These are phyloP conservation scores for Colletotrichum liaoningense DNA, from an alignment of 2,329 filamentous ascomycete genomes.

Conservation along the genomic window DNA sequence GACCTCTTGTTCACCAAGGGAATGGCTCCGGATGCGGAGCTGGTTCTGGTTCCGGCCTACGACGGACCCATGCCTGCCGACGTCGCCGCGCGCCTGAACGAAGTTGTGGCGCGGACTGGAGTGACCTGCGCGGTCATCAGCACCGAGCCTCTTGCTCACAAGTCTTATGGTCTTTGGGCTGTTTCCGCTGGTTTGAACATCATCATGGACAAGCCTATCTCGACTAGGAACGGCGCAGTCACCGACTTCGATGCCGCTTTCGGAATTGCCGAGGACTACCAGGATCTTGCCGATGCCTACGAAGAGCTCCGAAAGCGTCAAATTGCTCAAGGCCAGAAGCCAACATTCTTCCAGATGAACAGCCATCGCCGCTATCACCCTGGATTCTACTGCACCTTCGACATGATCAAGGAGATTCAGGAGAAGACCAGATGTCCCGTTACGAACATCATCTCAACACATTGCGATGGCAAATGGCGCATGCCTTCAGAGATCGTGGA, in stretches of 20 bases:
- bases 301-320: constrained; percentile 6
- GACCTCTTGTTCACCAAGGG: not conserved
- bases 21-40: constrained; percentile 3
- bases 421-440: constrained; percentile 18
- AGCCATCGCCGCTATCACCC: constrained; percentile 25
- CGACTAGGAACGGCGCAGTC: constrained; percentile 6
- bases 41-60: constrained; percentile 9
- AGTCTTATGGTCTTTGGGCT: constrained; percentile 25
- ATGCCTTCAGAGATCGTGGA: constrained; percentile 15
- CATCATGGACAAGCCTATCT: constrained; percentile 30
- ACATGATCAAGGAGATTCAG: not conserved
- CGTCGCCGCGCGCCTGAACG: not conserved
- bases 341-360: constrained; percentile 20
- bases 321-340: not conserved
- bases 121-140: constrained; percentile 10
- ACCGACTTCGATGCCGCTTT: not conserved
- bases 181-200: constrained; percentile 11
- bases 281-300: constrained; percentile 14
- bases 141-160: constrained; percentile 14
- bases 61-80: not conserved
- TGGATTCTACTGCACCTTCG: constrained; percentile 16
- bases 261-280: constrained; percentile 21
- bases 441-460: constrained; percentile 17
- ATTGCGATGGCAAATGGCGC: constrained; percentile 17
- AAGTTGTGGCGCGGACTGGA: not conserved